Evolutionary conservation across 176 grass and related monocot genomes (phyloP), one percentile per base, ranked within the genome.

Genomic region (Luzula sylvatica): DNA sequence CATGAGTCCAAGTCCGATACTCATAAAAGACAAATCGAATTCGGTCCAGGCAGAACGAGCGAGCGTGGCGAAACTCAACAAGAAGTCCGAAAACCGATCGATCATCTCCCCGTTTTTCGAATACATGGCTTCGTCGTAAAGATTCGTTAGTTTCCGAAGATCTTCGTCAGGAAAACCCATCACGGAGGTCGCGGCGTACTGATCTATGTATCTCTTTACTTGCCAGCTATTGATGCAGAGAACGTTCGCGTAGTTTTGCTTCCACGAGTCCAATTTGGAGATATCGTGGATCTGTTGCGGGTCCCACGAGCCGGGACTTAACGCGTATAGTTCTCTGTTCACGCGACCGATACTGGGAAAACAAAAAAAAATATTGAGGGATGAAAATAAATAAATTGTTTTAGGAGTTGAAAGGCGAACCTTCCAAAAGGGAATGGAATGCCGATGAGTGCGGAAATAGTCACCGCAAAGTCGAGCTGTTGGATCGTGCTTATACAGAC

Each of bases 391-490:
- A 51, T 2, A 14, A 50, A 71, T 53, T 57, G 40, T 42, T 20
- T n/a, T 54, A n/a, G 8, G 14, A 63, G 42, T 26, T 6, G 46
- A 7, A 43, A 15, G 18, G 39, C 41, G 27, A 47, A 96, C 90
- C 90, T 96, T 86, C 90, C 90, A 74, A 86, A 96, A 67, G 90
- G 90, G 86, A 82, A 89, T 50, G 90, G 90, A 79, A 96, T 72
- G 68, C 90, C 84, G 20, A 96, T 80, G 50, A 96, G 84, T 70
- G 90, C 84, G 59, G 84, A 77, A 68, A 96, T 72, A 63, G 83
- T 96, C 65, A 58, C 84, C 25, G 84, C 84, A 86, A 96, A 96
- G 59, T 96, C 84, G 71, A 96, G 90, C 90, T 96, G 90, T 49
- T 89, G 80, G 57, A 96, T 79, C 46, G 78, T 96, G 67, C 90